Conservation (phyloP, 2,329 filamentous ascomycete genomes). For the Hawksworthiomyces lignivorus region DNA sequence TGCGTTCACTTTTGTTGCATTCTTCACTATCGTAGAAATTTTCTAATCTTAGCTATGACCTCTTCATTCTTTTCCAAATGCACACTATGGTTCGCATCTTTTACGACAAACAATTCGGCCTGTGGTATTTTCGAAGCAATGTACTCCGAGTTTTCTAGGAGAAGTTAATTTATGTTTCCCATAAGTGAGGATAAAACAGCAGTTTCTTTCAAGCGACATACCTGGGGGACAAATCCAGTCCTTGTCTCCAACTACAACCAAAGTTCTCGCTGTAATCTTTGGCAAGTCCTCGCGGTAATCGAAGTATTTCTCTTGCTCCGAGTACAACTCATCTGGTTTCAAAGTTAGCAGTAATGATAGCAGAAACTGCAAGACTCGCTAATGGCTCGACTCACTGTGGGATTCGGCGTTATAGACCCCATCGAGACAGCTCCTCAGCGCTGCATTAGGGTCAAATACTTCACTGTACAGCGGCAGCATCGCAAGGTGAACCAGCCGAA, state of each 20-base stretch:
- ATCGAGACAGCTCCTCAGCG: conserved; percentile 21
- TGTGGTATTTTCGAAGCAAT: conserved; percentile 22
- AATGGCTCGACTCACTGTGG: too few species aligned
- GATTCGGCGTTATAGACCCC: conserved; percentile 28
- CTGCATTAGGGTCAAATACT: conserved; percentile 25
- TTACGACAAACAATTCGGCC: conserved; percentile 22
- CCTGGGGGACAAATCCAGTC: conserved; percentile 33
- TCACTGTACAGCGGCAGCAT: conserved; percentile 30
- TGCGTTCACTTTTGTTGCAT: too few species aligned
- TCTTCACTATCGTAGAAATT: conserved; percentile 1
- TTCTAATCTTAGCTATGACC: conserved; percentile 20
- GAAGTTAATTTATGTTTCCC: too few species aligned
- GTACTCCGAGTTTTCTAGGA: conserved; percentile 25
- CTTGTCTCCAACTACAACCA: conserved; percentile 29
- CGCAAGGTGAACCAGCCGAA: conserved; percentile 29
- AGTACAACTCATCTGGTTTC: conserved; percentile 29
- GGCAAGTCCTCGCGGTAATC: conserved; percentile 26
- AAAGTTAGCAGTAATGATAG: too few species aligned
- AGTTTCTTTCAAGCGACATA: conserved; percentile 12
- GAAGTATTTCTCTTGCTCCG: conserved; percentile 28
- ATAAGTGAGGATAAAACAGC: too few species aligned
- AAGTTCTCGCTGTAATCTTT: conserved; percentile 24
- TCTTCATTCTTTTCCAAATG: conserved; percentile 26
- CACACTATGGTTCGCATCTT: conserved; percentile 28
- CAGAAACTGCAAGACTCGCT: too few species aligned